Base-by-base conservation (phyloP, 2,329 filamentous ascomycete genomes). In the Calonectria henricotiae region DNA sequence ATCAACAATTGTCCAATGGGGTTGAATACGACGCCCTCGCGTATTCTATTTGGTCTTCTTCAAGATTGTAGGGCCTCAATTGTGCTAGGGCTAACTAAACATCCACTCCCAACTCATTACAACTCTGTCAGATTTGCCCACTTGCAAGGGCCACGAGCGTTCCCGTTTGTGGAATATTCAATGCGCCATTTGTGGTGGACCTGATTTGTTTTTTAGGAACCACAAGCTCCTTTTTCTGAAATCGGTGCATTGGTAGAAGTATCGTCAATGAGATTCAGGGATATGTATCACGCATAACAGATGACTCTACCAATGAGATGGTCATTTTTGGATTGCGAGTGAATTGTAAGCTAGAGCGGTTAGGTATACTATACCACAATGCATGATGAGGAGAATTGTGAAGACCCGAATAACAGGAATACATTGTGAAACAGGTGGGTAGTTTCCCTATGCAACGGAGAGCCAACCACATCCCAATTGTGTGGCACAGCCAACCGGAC, bases 311-410 rank as follows among this genome's bases (percentile, higher is more conserved):
- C 15, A 30, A 20, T 30, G 27, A 17, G 23, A 20, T 20, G 7
- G 15, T 39, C 58, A 67, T 67, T 44, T 67, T 44, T 37, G 49
- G 27, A 32, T 44, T 8, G 17, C 2, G 27, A 41, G 0, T n/a
- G 37, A 47, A 8, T 43, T 25, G 12, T 20, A 23, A 41, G 35
- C 1, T 0, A 17, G 13, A 3, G 1, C 15, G 8, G 25, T 25
- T 49, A 12, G 13, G 27, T 49, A 49, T 4, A 5, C 7, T 30
- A 30, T 30, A 7, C 27, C 7, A 30, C 27, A 7, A 30, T 30
- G 27, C 27, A 30, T 20, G 27, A 30, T 30, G 27, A 4, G 27
- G 27, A 30, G 27, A 5, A 30, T 5, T 7, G 4, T 7, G 27
- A 30, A 7, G 27, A 7, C 7, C 27, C 27, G 7, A 30, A 39